phyloP scores from a whole-genome alignment of 495 filamentous ascomycete genomes.

The Penicillium cosmopolitanum region DNA sequence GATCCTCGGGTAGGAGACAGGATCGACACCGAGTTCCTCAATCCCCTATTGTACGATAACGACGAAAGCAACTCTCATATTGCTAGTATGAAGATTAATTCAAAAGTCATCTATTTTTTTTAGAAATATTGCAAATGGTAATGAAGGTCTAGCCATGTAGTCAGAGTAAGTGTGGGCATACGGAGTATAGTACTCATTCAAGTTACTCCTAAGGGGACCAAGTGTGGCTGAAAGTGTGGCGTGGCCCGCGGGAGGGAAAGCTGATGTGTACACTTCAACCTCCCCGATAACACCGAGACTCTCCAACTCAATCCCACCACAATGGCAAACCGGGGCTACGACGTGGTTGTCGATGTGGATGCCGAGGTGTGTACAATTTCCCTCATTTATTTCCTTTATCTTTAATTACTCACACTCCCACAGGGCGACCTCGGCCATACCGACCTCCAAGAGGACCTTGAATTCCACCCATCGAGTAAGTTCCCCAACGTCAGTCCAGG shows the following conservation, averaged over 20 bases:
- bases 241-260: conserved; percentile 31
- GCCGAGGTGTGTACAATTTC: conserved; percentile 65
- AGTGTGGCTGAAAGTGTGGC: conserved; percentile 33
- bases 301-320: conserved; percentile 29
- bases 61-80: background rate
- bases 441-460: conserved; percentile 96
- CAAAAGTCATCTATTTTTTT: background rate
- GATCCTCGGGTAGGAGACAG: conserved; percentile 19
- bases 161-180: background rate
- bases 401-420: conserved; percentile 21
- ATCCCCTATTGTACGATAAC: conserved; percentile 5
- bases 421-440: conserved; percentile 98
- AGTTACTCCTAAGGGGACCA: background rate
- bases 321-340: conserved; percentile 89
- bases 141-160: background rate
- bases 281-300: conserved; percentile 22
- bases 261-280: conserved; percentile 37
- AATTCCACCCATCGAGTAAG: conserved; percentile 93
- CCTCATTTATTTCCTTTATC: background rate
- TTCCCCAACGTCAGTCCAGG: conserved; percentile 6
- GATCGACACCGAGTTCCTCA: background rate
- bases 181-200: background rate
- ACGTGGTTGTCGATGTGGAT: conserved; percentile 96
- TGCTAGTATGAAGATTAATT: background rate
- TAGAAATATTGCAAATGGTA: background rate